Conservation (phyloP, 2,329 filamentous ascomycete species). For the Trichophyton schoenleinii region DNA sequence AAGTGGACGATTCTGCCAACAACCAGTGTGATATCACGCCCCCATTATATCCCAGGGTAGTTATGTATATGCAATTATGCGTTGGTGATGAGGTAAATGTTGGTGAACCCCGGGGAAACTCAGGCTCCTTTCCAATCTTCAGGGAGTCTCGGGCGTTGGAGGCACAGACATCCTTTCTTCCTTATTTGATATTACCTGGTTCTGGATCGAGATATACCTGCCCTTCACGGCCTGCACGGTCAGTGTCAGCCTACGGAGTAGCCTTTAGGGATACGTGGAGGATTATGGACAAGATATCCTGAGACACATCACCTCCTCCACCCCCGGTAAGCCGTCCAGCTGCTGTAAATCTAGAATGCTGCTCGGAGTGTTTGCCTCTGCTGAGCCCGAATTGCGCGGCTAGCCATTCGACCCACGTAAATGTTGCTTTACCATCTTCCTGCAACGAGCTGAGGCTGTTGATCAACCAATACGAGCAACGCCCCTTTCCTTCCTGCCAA, state of each 20-base stretch:
- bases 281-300: neutral
- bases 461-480: neutral
- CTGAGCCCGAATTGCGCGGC: neutral
- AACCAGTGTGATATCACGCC: neutral
- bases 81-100: slow-evolving; percentile 1
- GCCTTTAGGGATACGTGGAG: neutral
- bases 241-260: too few relatives aligned
- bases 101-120: neutral
- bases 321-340: neutral
- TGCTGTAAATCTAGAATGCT: neutral
- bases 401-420: neutral
- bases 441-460: neutral
- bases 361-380: neutral
- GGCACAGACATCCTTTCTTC: neutral
- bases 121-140: slow-evolving; percentile 2
- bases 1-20: neutral
- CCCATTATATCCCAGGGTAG: neutral
- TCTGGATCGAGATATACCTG: neutral
- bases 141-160: neutral
- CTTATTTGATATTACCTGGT: neutral
- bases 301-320: neutral
- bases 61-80: neutral
- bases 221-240: neutral
- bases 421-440: neutral
- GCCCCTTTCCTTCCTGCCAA: neutral